These are phyloP conservation scores for Phytophthora pinifolia DNA, from an alignment of 352 stramenopile species.

Conservation along the genomic window DNA sequence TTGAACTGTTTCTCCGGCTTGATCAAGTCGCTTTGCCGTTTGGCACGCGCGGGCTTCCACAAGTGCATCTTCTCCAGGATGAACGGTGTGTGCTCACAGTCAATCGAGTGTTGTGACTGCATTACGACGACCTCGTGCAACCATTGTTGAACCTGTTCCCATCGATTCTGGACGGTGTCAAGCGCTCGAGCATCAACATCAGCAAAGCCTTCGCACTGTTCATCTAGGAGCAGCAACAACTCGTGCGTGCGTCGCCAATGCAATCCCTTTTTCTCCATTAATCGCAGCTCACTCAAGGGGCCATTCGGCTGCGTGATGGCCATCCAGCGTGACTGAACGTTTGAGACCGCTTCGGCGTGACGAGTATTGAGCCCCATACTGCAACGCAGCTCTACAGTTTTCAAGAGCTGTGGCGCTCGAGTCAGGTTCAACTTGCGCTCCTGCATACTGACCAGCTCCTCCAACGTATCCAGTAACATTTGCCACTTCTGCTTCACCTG, in stretches of 20 bases:
- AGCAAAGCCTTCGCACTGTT: slow-evolving; percentile 73
- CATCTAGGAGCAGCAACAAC: slow-evolving; percentile 59
- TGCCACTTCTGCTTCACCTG: slow-evolving; percentile 66
- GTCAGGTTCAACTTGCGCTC: slow-evolving; percentile 61
- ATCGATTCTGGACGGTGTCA: slow-evolving; percentile 50
- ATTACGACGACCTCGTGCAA: slow-evolving; percentile 63
- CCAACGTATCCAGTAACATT: slow-evolving; percentile 41
- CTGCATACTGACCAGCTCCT: slow-evolving; percentile 62
- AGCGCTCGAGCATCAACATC: slow-evolving; percentile 54
- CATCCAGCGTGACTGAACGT: slow-evolving; percentile 77
- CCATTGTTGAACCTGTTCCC: slow-evolving; percentile 68
- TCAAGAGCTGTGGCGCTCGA: slow-evolving; percentile 51
- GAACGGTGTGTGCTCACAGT: slow-evolving; percentile 65
- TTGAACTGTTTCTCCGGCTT: slow-evolving; percentile 17
- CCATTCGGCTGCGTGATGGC: slow-evolving; percentile 63
- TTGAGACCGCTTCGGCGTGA: slow-evolving; percentile 60
- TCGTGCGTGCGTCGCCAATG: slow-evolving; percentile 79
- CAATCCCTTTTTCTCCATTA: slow-evolving; percentile 68
- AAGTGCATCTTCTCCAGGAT: slow-evolving; percentile 73
- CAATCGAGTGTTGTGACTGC: slow-evolving; percentile 60
- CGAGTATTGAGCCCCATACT: slow-evolving; percentile 53
- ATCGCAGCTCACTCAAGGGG: slow-evolving; percentile 56
- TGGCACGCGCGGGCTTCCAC: slow-evolving; percentile 17
- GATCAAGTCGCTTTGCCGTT: slow-evolving; percentile 5
- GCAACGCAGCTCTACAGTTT: slow-evolving; percentile 48